Evolutionary conservation across 345 rosid genomes (phyloP).

Genomic region (Moricandia arvensis): DNA sequence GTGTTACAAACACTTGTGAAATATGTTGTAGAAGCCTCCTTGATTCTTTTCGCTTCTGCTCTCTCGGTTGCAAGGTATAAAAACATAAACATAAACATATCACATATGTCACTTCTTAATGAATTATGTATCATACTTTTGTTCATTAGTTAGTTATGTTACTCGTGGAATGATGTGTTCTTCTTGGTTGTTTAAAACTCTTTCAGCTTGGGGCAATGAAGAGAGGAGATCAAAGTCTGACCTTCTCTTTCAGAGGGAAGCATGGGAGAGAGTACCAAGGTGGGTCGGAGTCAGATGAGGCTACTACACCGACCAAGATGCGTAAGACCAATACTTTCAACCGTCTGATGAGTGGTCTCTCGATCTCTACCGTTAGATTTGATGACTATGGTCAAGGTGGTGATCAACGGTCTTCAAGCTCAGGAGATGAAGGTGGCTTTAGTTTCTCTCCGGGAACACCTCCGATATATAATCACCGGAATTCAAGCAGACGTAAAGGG

Average conservation of each 20-base stretch:
- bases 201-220: conserved; percentile 74
- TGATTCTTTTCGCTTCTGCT: conserved; percentile 91
- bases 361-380: conserved; percentile 43
- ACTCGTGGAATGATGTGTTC: not conserved
- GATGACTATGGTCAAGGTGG: conserved; percentile 28
- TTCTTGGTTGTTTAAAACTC: not conserved
- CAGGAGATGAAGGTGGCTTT: conserved; percentile 60
- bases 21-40: conserved; percentile 84
- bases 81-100: not conserved
- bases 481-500: conserved; percentile 82
- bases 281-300: conserved; percentile 70
- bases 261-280: conserved; percentile 50
- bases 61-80: conserved; percentile 76
- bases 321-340: conserved; percentile 54
- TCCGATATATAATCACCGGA: conserved; percentile 56
- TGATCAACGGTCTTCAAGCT: conserved; percentile 49
- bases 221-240: conserved; percentile 64
- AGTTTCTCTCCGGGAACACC: conserved; percentile 60
- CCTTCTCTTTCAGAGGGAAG: conserved; percentile 57
- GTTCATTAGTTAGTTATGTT: too few species aligned
- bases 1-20: conserved; percentile 91
- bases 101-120: conserved; percentile 12
- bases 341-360: conserved; percentile 61
- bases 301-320: conserved; percentile 71
- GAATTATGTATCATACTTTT: too few species aligned